phyloP scores from a whole-genome alignment of 2,329 filamentous ascomycete species.

The Diaporthe citriasiana region DNA sequence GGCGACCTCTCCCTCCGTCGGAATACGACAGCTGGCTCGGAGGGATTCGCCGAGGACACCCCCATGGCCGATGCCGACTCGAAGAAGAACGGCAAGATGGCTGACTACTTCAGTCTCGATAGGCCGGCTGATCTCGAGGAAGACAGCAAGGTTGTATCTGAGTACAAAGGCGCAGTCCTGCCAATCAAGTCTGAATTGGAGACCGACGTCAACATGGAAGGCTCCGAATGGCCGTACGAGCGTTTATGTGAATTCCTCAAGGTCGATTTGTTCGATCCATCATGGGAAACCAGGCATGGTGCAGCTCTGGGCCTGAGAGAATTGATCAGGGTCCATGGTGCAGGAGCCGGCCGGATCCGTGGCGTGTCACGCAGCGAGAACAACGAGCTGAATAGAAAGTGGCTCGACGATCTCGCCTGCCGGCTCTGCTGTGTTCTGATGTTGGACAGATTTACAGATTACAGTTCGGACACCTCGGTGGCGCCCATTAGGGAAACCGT shows the following conservation, averaged over 20 bases:
- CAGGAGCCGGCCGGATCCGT: slow-evolving; percentile 83
- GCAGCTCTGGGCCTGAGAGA: slow-evolving; percentile 96
- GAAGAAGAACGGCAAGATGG: slow-evolving; percentile 74
- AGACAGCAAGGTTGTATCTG: slow-evolving; percentile 90
- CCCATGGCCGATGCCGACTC: slow-evolving; percentile 65
- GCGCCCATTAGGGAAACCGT: slow-evolving; percentile 96
- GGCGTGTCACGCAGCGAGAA: slow-evolving; percentile 82
- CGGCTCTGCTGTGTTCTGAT: slow-evolving; percentile 96
- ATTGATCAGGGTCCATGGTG: slow-evolving; percentile 90
- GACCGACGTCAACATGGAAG: slow-evolving; percentile 81
- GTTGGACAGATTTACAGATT: slow-evolving; percentile 97
- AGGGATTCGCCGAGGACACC: slow-evolving; percentile 73
- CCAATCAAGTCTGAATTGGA: slow-evolving; percentile 87
- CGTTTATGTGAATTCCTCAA: slow-evolving; percentile 94
- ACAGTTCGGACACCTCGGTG: slow-evolving; percentile 96
- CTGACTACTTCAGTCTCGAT: slow-evolving; percentile 93
- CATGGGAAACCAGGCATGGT: slow-evolving; percentile 96
- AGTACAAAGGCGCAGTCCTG: slow-evolving; percentile 89
- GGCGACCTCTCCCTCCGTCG: slow-evolving; percentile 85
- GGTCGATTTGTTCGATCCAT: slow-evolving; percentile 91
- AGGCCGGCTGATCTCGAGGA: slow-evolving; percentile 84
- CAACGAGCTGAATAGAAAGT: slow-evolving; percentile 82
- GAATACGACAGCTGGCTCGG: slow-evolving; percentile 71
- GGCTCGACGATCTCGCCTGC: slow-evolving; percentile 96
- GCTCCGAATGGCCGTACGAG: slow-evolving; percentile 93